These are phyloP conservation scores for Microsporum audouinii DNA, from an alignment of 2,329 filamentous ascomycete genomes.

Conservation along the genomic window DNA sequence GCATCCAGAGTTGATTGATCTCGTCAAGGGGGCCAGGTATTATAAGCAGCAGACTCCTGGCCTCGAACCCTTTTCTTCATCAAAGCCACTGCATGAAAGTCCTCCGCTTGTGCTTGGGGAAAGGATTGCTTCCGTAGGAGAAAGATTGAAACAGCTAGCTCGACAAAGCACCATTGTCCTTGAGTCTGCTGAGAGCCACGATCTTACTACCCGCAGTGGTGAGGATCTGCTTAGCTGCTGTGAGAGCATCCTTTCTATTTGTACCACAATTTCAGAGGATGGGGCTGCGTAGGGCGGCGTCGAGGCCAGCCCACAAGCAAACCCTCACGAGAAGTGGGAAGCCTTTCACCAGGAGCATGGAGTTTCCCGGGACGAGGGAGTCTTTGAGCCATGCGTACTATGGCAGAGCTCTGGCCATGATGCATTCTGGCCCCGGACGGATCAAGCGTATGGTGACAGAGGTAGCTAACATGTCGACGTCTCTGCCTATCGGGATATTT, in stretches of 20 bases:
- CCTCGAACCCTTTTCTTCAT: conserved; percentile 26
- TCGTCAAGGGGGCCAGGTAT: conserved; percentile 27
- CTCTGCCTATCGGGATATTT: no score
- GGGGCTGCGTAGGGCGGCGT: background rate
- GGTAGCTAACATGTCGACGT: no score
- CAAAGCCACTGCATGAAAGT: background rate
- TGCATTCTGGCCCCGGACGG: no score
- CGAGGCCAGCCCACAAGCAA: conserved; percentile 7
- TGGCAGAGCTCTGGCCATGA: conserved; percentile 11
- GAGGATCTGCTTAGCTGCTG: conserved; percentile 26
- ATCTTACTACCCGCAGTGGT: conserved; percentile 19
- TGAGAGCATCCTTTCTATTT: conserved; percentile 22
- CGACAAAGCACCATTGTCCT: conserved; percentile 26
- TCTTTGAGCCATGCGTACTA: conserved; percentile 25
- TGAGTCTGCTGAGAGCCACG: conserved; percentile 14
- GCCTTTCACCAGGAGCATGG: conserved; percentile 26
- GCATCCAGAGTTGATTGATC: conserved; percentile 22
- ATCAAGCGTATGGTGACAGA: no score
- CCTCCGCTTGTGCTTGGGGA: conserved; percentile 9
- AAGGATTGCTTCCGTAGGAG: no score
- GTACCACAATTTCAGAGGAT: conserved; percentile 15
- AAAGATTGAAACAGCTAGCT: conserved; percentile 19
- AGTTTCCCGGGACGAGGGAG: conserved; percentile 27
- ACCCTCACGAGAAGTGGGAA: conserved; percentile 16
- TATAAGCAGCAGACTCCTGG: conserved; percentile 26